A percentile compares a stretch with the other conserved stretches of the same genome.
Evolutionary conservation across 306 rosid species (phyloP).

Genomic region (Canavalia ensiformis): DNA sequence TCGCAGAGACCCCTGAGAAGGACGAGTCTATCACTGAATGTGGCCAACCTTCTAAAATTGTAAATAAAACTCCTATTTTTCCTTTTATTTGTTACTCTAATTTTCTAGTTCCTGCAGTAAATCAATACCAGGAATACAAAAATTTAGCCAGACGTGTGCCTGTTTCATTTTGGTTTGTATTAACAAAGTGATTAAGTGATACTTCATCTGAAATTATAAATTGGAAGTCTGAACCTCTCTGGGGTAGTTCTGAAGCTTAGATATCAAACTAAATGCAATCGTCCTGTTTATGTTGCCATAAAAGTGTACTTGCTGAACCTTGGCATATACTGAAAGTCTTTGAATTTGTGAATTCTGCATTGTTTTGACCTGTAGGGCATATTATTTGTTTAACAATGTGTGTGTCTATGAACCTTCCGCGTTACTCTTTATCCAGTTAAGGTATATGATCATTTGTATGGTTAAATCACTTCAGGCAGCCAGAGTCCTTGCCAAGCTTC

Average conservation of each 20-base stretch:
- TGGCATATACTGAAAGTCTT: constrained; percentile 24
- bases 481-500: constrained; percentile 64
- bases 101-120: constrained; percentile 6
- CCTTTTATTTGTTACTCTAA: constrained; percentile 33
- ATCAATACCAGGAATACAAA: neutral
- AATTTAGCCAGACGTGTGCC: constrained; percentile 20
- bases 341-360: constrained; percentile 33
- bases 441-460: constrained; percentile 41
- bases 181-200: constrained; percentile 19
- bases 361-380: constrained; percentile 19
- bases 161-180: constrained; percentile 25
- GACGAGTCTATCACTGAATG: constrained; percentile 43
- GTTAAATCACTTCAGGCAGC: constrained; percentile 65
- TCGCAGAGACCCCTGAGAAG: constrained; percentile 39
- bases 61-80: constrained; percentile 32
- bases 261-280: constrained; percentile 2
- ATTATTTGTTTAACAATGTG: constrained; percentile 21
- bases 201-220: constrained; percentile 8
- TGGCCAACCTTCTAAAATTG: constrained; percentile 53
- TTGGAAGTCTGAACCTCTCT: constrained; percentile 31
- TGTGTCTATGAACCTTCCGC: constrained; percentile 9
- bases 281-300: constrained; percentile 8
- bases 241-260: constrained; percentile 31
- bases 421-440: constrained; percentile 17
- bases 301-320: constrained; percentile 18